Conservation (phyloP, 176 grass and related monocot species). For the Metroxylon sagu region DNA sequence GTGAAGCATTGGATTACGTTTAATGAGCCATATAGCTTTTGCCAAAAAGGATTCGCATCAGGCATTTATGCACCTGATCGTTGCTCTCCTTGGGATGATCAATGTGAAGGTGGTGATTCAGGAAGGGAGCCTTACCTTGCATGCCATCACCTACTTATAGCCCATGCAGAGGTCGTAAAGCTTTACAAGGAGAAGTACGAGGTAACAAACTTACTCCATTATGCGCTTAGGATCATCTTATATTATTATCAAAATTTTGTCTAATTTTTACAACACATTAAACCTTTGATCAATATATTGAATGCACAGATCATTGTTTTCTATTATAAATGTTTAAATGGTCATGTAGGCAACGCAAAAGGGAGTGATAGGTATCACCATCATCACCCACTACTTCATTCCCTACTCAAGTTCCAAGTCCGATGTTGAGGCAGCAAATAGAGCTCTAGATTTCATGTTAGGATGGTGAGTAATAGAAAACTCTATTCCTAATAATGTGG, state of each 20-base stretch:
- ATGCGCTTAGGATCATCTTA: too few species aligned
- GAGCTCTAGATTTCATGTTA: constrained; percentile 60
- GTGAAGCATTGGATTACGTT: constrained; percentile 9
- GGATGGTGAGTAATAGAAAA: constrained; percentile 36
- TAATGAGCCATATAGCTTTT: background rate
- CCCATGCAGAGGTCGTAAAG: background rate
- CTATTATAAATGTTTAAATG: background rate
- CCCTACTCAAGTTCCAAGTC: constrained; percentile 24
- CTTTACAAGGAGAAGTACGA: constrained; percentile 32
- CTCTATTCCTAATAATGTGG: too few species aligned
- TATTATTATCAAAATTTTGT: too few species aligned
- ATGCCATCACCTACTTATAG: background rate
- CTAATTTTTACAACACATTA: too few species aligned
- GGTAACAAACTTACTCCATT: background rate
- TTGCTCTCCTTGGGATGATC: background rate
- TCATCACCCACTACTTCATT: constrained; percentile 43
- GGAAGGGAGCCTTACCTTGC: background rate
- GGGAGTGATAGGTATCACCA: constrained; percentile 52
- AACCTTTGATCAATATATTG: too few species aligned
- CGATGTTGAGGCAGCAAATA: constrained; percentile 27
- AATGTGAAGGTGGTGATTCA: background rate
- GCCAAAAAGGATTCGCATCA: background rate
- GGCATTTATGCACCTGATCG: background rate
- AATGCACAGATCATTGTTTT: too few species aligned
- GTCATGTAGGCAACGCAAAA: constrained; percentile 27